Evolutionary conservation across 345 rosid species (phyloP).

Genomic region (Salix exigua): DNA sequence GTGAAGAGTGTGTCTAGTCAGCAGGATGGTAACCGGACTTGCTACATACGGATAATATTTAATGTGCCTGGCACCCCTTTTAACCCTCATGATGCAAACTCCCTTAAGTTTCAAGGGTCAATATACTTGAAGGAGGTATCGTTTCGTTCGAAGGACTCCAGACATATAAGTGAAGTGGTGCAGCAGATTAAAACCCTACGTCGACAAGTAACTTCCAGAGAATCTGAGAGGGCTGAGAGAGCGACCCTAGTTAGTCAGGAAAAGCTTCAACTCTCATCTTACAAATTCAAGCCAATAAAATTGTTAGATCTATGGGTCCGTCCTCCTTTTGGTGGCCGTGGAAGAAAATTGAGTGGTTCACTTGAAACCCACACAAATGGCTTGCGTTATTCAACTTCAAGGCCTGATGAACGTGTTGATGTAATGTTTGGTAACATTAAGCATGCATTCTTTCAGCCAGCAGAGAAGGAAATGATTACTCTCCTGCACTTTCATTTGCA

Average conservation of each 20-base stretch:
- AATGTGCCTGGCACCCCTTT: constrained; percentile 86
- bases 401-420: constrained; percentile 81
- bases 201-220: constrained; percentile 73
- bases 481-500: constrained; percentile 82
- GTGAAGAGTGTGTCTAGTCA: constrained; percentile 86
- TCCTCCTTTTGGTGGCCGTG: constrained; percentile 82
- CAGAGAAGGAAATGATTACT: constrained; percentile 91
- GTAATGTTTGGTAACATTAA: constrained; percentile 78
- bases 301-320: constrained; percentile 84
- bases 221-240: constrained; percentile 88
- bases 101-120: constrained; percentile 62
- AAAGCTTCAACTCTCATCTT: constrained; percentile 57
- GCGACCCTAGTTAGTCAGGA: constrained; percentile 92
- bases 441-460: constrained; percentile 92
- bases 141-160: constrained; percentile 85
- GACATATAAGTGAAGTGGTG: constrained; percentile 84
- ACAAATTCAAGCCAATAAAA: constrained; percentile 82
- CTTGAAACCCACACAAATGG: constrained; percentile 88
- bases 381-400: constrained; percentile 70
- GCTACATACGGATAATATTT: constrained; percentile 81
- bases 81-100: constrained; percentile 66
- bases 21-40: constrained; percentile 74
- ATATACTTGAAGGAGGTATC: constrained; percentile 84
- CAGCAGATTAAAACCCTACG: constrained; percentile 74
- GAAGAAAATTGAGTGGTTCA: constrained; percentile 79